Evolutionary conservation across 805 yeast genomes (phyloP).

Genomic region (Pichia californica): DNA sequence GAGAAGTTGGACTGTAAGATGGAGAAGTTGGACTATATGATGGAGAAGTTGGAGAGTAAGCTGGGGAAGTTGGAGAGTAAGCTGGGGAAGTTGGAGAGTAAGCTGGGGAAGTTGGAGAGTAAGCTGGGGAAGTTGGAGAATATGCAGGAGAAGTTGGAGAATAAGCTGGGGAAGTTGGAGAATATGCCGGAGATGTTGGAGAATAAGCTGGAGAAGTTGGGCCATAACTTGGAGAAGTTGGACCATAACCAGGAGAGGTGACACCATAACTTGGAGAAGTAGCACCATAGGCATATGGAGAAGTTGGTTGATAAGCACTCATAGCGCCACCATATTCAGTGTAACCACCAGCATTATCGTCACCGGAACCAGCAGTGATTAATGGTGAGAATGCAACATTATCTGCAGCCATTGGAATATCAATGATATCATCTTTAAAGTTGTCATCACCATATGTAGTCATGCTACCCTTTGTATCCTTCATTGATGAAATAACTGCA

Average conservation of each 20-base stretch:
- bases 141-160: conserved; percentile 73
- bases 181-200: conserved; percentile 70
- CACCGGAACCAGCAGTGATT: conserved; percentile 75
- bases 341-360: conserved; percentile 73
- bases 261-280: conserved; percentile 42
- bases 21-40: conserved; percentile 65
- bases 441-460: conserved; percentile 81
- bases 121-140: conserved; percentile 64
- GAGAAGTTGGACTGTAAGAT: conserved; percentile 70
- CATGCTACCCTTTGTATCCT: conserved; percentile 69
- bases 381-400: conserved; percentile 88
- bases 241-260: conserved; percentile 42
- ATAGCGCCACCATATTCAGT: conserved; percentile 75
- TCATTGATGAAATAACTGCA: conserved; percentile 34
- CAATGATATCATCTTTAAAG: conserved; percentile 54
- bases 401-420: conserved; percentile 39
- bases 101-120: conserved; percentile 64
- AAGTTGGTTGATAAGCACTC: conserved; percentile 39
- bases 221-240: conserved; percentile 53
- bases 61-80: conserved; percentile 71
- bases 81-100: conserved; percentile 77
- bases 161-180: conserved; percentile 55
- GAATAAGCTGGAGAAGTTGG: conserved; percentile 52
- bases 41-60: conserved; percentile 53
- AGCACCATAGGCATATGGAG: conserved; percentile 46